Evolutionary conservation across 2,329 filamentous ascomycete species (phyloP).

Genomic region (Akanthomyces uredinophilus): DNA sequence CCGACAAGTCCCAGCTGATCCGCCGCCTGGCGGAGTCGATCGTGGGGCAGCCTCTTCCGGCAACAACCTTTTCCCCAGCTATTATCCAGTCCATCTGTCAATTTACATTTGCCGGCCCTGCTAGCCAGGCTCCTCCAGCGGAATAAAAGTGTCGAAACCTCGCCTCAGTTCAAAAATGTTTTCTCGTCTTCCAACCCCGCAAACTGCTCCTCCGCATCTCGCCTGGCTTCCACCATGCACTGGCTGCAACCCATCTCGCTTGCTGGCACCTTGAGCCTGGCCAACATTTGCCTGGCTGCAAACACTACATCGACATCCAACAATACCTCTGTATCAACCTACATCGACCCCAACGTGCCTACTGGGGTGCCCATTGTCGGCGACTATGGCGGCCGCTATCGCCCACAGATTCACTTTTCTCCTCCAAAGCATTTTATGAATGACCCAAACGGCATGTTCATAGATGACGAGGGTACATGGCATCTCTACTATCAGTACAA

Average conservation of each 20-base stretch:
- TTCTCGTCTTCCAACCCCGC: neutral
- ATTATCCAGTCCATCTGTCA: neutral
- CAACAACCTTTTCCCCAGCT: neutral
- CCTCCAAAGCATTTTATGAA: slow-evolving; percentile 52
- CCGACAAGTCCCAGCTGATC: neutral
- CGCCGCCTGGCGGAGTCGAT: neutral
- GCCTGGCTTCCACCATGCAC: slow-evolving; percentile 13
- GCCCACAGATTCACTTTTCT: slow-evolving; percentile 53
- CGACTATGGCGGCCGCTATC: slow-evolving; percentile 25
- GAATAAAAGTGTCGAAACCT: neutral
- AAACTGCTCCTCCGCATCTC: neutral
- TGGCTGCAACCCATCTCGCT: slow-evolving; percentile 12
- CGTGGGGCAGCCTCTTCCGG: slow-evolving; percentile 2
- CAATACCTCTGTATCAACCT: slow-evolving; percentile 1
- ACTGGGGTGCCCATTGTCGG: slow-evolving; percentile 22
- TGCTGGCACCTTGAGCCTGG: slow-evolving; percentile 8
- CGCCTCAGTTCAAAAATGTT: neutral
- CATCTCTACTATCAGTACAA: slow-evolving; percentile 62
- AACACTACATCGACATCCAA: neutral
- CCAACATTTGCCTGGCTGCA: neutral
- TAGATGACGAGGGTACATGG: slow-evolving; percentile 51
- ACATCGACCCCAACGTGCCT: slow-evolving; percentile 17
- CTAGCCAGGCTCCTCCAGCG: too few relatives aligned
- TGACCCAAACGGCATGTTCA: slow-evolving; percentile 61
- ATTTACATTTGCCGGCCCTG: neutral